Percentiles rank a stretch among this genome's conserved stretches.
Conservation (phyloP, 2,329 filamentous ascomycete genomes). For the Hypomyces rosellus region DNA sequence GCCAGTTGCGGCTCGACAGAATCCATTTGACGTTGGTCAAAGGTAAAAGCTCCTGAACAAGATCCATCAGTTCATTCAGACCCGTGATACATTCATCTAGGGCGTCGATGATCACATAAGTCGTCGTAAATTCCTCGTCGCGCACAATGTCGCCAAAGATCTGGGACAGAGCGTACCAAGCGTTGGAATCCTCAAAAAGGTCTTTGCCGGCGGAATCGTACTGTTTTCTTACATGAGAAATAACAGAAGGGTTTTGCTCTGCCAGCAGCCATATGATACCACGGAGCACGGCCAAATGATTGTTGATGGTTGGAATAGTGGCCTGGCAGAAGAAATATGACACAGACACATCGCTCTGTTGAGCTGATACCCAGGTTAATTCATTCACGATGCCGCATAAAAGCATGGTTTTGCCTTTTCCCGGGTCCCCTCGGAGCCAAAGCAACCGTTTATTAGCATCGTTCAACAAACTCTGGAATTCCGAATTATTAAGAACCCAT, state of each 20-base stretch:
- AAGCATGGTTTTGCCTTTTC: conserved; percentile 34
- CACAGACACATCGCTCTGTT: neutral
- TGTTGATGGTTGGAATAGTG: conserved; percentile 31
- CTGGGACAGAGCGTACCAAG: conserved; percentile 27
- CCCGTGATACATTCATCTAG: conserved; percentile 36
- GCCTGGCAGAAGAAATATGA: conserved; percentile 37
- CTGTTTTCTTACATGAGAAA: conserved; percentile 26
- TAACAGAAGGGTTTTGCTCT: conserved; percentile 24
- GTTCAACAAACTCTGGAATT: conserved; percentile 21
- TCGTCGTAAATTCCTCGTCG: conserved; percentile 19
- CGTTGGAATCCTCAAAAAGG: conserved; percentile 35
- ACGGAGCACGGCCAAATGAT: conserved; percentile 32
- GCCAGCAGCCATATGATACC: conserved; percentile 37
- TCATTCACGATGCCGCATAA: conserved; percentile 24
- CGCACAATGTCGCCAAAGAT: conserved; percentile 36
- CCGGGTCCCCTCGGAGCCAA: conserved; percentile 31
- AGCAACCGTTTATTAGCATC: conserved; percentile 14
- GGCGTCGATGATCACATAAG: conserved; percentile 38
- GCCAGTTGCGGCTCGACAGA: conserved; percentile 5
- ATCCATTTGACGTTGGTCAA: conserved; percentile 1
- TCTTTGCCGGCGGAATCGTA: conserved; percentile 27
- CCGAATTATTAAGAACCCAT: conserved; percentile 27
- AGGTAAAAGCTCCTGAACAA: neutral
- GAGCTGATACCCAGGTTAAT: neutral
- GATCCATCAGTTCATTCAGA: neutral